Conservation (phyloP, 306 rosid species). For the Prosopis cineraria region DNA sequence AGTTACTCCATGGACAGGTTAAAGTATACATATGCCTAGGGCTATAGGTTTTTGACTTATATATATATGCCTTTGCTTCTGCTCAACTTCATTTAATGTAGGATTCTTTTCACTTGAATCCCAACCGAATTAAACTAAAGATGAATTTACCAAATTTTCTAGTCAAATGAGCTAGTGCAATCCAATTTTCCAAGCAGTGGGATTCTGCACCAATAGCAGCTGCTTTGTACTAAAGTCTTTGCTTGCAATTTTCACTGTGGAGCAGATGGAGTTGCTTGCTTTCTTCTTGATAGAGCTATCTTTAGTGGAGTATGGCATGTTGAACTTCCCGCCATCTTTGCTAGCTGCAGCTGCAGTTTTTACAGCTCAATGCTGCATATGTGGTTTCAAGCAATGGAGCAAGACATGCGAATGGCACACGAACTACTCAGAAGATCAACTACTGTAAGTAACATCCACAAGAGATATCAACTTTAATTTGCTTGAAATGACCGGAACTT, state of each 20-base stretch:
- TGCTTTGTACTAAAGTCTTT: constrained; percentile 19
- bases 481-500: too few relatives aligned
- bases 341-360: constrained; percentile 87
- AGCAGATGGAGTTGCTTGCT: constrained; percentile 77
- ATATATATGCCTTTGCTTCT: too few relatives aligned
- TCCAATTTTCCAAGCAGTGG: not conserved
- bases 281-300: constrained; percentile 91
- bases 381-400: constrained; percentile 72
- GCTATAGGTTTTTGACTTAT: too few relatives aligned
- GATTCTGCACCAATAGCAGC: too few relatives aligned
- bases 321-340: constrained; percentile 76
- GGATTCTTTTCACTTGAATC: not conserved
- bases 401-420: constrained; percentile 89
- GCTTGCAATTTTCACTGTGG: constrained; percentile 6
- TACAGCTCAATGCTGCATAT: constrained; percentile 68
- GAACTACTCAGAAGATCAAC: constrained; percentile 78
- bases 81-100: too few relatives aligned
- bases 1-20: too few relatives aligned
- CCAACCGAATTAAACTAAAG: not conserved
- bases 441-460: constrained; percentile 52
- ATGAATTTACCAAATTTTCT: not conserved
- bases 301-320: constrained; percentile 83
- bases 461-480: not conserved
- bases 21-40: too few relatives aligned
- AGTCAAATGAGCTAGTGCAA: not conserved